A percentile compares a stretch with the other conserved stretches of the same genome.
Evolutionary conservation across 139 green algal species (phyloP).

Genomic region (Mychonastes homosphaera): DNA sequence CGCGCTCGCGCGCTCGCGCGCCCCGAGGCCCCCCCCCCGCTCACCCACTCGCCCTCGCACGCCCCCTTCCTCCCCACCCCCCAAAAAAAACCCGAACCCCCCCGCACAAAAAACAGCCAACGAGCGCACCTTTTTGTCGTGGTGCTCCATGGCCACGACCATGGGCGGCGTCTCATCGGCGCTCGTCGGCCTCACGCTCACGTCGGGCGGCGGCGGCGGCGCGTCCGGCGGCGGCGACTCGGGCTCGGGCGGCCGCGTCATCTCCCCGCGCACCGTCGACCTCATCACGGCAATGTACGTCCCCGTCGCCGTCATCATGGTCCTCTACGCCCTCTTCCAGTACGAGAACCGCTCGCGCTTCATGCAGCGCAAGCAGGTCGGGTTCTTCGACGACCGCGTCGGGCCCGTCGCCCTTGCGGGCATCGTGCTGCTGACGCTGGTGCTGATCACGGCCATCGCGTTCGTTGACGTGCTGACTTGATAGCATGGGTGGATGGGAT

Average conservation of each 20-base stretch:
- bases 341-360: slow-evolving; percentile 62
- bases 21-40: neutral
- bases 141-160: slow-evolving; percentile 78
- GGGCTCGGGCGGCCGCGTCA: slow-evolving; percentile 24
- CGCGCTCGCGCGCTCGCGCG: neutral
- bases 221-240: too few species aligned
- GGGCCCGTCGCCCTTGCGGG: slow-evolving; percentile 52
- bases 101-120: too few species aligned
- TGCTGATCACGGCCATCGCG: slow-evolving; percentile 48
- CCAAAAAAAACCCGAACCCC: too few species aligned
- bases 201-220: slow-evolving; percentile 2
- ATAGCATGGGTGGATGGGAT: too few species aligned
- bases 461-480: slow-evolving; percentile 39
- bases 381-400: slow-evolving; percentile 70
- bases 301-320: slow-evolving; percentile 71
- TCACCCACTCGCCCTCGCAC: neutral
- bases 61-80: too few species aligned
- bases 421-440: slow-evolving; percentile 50
- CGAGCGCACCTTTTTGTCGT: slow-evolving; percentile 75
- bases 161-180: slow-evolving; percentile 69
- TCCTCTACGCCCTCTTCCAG: slow-evolving; percentile 69
- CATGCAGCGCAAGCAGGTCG: slow-evolving; percentile 69
- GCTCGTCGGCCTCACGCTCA: slow-evolving; percentile 52
- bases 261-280: slow-evolving; percentile 56
- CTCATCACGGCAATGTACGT: slow-evolving; percentile 63